Evolutionary conservation across 768 basidiomycete species (phyloP), one percentile per base, ranked within the genome.

Genomic region (Leccinellum rugosiceps): DNA sequence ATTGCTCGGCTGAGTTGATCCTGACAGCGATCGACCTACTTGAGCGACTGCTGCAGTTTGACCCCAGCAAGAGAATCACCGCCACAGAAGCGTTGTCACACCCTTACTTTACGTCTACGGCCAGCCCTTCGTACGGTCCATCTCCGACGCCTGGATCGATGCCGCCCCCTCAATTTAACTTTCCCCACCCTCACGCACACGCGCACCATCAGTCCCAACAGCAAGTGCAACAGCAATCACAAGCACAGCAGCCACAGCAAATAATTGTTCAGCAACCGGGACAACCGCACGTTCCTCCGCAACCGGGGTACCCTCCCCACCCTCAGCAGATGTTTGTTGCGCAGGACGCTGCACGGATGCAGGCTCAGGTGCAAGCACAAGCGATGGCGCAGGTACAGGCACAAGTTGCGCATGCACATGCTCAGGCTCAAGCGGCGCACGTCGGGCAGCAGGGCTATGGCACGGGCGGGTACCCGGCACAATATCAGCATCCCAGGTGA

Each of bases 11-110:
- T 55, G 47, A 50, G 32, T 46, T 45, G 58, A 50, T 55, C 14
- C 26, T 56, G 30, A 30, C 62, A 79, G 96, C 96, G 23, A 83
- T 98, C 69, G 94, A 98, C 73, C 83, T 98, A 2, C 86, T 99
- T 45, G 97, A 98, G 72, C 86, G 88, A 49, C 84, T 98, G 45
- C 83, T 99, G 48, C 94, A 98, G 67, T 99, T 98, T 68, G 97
- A 98, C 68, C 97, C 97, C 2, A 80, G 87, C 28, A 89, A 93
- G 65, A 88, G 97, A 53, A 85, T 95, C 47, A 90, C 93, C 13
- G 96, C 96, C 25, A 86, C 87, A 10, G 91, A 98, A 46, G 94
- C 96, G 0, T 83, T 98, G 55, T 84, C 82, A 8, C 97, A 99
- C 65, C 91, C 93, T 0, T 98, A 98, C 73, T 97, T 98, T 74